These are phyloP conservation scores for Beauveria australis DNA, from an alignment of 2,329 filamentous ascomycete species.

Conservation along the genomic window DNA sequence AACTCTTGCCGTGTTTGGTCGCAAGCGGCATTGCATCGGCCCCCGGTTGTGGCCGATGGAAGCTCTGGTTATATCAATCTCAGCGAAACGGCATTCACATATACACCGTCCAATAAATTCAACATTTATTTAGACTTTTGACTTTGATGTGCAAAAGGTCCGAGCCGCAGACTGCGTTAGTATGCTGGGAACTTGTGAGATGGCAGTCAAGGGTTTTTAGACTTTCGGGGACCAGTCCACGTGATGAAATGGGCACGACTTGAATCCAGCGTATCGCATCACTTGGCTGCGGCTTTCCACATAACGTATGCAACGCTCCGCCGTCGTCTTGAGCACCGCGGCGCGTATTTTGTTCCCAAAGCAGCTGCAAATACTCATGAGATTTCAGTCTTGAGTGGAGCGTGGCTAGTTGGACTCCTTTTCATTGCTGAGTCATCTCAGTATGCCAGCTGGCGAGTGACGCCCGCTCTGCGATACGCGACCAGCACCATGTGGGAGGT, in stretches of 20 bases:
- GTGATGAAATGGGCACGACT: slow-evolving; percentile 1
- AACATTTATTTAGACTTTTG: too few relatives aligned
- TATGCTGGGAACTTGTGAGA: too few relatives aligned
- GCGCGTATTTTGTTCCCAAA: background rate
- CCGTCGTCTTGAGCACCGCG: background rate
- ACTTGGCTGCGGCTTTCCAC: background rate
- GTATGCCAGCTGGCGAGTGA: background rate
- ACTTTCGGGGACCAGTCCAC: background rate
- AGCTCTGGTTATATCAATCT: too few relatives aligned
- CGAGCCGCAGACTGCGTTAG: background rate
- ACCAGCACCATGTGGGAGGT: slow-evolving; percentile 9
- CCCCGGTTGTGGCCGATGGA: too few relatives aligned
- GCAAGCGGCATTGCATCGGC: too few relatives aligned
- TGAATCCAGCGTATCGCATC: background rate
- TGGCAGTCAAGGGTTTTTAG: background rate
- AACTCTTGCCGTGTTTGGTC: too few relatives aligned
- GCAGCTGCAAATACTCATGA: background rate
- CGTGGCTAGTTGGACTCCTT: background rate
- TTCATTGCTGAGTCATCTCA: background rate
- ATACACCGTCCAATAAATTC: too few relatives aligned
- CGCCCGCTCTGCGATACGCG: background rate
- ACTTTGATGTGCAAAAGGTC: too few relatives aligned
- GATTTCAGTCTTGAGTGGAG: background rate
- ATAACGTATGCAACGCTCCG: background rate
- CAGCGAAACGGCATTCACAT: too few relatives aligned